A percentile compares a stretch with the other conserved stretches of the same genome.
phyloP scores from a whole-genome alignment of 495 filamentous ascomycete genomes.

The Xylaria sp. region DNA sequence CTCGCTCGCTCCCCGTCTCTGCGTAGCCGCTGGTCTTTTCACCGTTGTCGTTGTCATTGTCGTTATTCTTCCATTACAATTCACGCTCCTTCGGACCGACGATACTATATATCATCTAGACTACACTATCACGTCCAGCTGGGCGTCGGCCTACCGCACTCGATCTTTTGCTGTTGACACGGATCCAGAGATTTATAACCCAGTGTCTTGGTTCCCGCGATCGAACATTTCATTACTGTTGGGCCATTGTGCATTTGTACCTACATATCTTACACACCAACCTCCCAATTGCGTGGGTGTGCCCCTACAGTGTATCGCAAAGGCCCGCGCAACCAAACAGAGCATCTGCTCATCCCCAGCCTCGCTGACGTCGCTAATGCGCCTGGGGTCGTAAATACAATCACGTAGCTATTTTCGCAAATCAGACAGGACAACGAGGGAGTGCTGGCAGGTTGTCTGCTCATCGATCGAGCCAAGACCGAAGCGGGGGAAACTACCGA shows the following conservation, averaged over 20 bases:
- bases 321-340: conserved; percentile 4
- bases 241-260: conserved; percentile 20
- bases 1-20: conserved; percentile 34
- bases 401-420: conserved; percentile 7
- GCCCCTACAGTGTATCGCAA: conserved; percentile 18
- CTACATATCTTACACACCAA: conserved; percentile 24
- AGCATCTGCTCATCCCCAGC: not conserved
- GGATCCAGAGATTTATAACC: not conserved
- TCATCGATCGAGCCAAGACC: conserved; percentile 10
- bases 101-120: conserved; percentile 7
- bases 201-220: not conserved
- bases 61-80: conserved; percentile 36
- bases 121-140: not conserved
- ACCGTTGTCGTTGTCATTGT: conserved; percentile 36
- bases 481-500: conserved; percentile 21
- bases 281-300: conserved; percentile 14
- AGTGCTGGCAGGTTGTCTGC: not conserved
- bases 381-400: not conserved
- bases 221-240: conserved; percentile 13
- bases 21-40: conserved; percentile 34
- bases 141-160: not conserved
- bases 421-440: not conserved
- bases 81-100: conserved; percentile 33
- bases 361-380: conserved; percentile 15
- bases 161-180: not conserved